Percentiles rank a stretch among this genome's conserved stretches.
Evolutionary conservation across 805 yeast genomes (phyloP).

Genomic region (Starmerella tilneyi): DNA sequence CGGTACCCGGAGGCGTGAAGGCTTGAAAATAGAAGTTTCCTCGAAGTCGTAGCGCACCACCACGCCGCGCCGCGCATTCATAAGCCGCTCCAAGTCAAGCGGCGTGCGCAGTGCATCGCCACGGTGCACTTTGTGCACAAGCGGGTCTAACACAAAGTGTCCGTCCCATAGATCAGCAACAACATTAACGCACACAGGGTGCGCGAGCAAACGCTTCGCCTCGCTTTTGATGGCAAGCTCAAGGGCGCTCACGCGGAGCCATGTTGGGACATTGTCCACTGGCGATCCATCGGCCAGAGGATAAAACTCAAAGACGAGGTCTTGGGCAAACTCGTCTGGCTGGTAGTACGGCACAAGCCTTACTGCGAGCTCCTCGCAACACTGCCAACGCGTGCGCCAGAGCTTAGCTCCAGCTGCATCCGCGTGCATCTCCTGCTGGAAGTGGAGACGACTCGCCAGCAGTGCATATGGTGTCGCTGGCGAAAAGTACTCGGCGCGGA

Average conservation of each 20-base stretch:
- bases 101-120: conserved; percentile 19
- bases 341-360: conserved; percentile 39
- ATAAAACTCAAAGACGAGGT: conserved; percentile 38
- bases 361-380: conserved; percentile 46
- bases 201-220: conserved; percentile 43
- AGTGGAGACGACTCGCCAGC: conserved; percentile 33
- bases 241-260: conserved; percentile 38
- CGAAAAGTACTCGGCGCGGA: conserved; percentile 25
- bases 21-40: conserved; percentile 31
- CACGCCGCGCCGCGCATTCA: conserved; percentile 30
- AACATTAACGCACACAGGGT: conserved; percentile 41
- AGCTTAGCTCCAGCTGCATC: conserved; percentile 31
- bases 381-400: conserved; percentile 38
- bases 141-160: conserved; percentile 36
- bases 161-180: conserved; percentile 45
- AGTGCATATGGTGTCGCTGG: conserved; percentile 35
- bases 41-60: conserved; percentile 31
- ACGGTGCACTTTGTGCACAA: conserved; percentile 32
- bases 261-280: conserved; percentile 23
- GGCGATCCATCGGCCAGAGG: conserved; percentile 37
- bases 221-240: conserved; percentile 46
- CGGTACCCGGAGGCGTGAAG: conserved; percentile 35
- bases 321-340: conserved; percentile 37
- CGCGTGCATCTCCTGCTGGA: conserved; percentile 30
- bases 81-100: conserved; percentile 27